Conservation (phyloP, 2,329 filamentous ascomycete species). For the Hypoxylon sp. region DNA sequence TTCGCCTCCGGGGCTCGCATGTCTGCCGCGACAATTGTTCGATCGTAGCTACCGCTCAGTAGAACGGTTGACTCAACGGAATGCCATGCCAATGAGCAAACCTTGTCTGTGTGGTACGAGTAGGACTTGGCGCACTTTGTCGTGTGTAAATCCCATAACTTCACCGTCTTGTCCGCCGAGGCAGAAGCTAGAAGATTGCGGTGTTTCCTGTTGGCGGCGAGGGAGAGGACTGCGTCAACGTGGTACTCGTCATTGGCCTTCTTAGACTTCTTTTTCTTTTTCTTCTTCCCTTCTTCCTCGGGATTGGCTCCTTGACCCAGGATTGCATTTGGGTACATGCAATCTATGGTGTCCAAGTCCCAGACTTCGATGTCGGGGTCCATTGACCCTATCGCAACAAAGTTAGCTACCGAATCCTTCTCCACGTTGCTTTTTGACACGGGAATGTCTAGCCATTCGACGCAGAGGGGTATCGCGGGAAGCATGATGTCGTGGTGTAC, state of each 20-base stretch:
- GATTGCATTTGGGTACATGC: conserved; percentile 98
- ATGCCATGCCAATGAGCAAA: conserved; percentile 97
- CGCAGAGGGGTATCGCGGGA: conserved; percentile 92
- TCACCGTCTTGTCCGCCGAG: conserved; percentile 96
- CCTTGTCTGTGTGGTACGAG: conserved; percentile 95
- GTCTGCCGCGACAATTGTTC: conserved; percentile 93
- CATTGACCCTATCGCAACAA: conserved; percentile 95
- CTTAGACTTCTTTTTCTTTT: conserved; percentile 90
- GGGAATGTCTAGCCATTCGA: conserved; percentile 96
- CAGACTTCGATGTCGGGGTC: conserved; percentile 99
- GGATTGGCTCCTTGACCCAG: conserved; percentile 79
- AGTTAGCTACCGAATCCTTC: conserved; percentile 83
- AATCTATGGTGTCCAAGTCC: conserved; percentile 95
- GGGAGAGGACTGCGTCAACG: conserved; percentile 91
- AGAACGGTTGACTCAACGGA: conserved; percentile 87
- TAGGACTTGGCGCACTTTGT: conserved; percentile 96
- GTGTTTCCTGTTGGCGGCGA: conserved; percentile 93
- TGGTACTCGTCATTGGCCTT: conserved; percentile 94
- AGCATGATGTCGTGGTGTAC: conserved; percentile 99
- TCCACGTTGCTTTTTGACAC: conserved; percentile 78
- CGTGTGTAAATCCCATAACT: conserved; percentile 97
- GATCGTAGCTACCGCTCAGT: conserved; percentile 94
- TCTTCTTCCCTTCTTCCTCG: conserved; percentile 71
- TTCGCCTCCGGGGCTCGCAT: conserved; percentile 93
- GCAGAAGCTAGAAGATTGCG: conserved; percentile 94